These are phyloP conservation scores for Botryotinia calthae DNA, from an alignment of 2,329 filamentous ascomycete genomes.

Conservation along the genomic window DNA sequence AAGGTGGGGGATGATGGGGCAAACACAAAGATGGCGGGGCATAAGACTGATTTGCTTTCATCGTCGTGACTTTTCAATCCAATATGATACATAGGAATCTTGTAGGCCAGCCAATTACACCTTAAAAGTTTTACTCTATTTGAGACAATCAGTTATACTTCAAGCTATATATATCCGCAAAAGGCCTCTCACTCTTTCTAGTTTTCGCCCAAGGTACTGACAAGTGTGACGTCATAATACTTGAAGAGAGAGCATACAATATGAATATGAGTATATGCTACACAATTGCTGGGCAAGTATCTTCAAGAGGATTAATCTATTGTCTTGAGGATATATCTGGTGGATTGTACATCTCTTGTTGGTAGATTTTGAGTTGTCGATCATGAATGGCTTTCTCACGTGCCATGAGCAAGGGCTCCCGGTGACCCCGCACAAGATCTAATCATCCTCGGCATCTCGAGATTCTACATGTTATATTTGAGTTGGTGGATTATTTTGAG, in stretches of 20 bases:
- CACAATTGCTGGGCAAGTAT: not conserved
- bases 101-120: no score
- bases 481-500: not conserved
- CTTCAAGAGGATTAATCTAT: not conserved
- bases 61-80: not conserved
- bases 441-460: constrained; percentile 1
- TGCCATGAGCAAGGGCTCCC: not conserved
- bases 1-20: not conserved
- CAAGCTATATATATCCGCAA: not conserved
- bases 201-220: not conserved
- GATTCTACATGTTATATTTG: not conserved
- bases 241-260: no score
- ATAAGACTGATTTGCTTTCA: constrained; percentile 1
- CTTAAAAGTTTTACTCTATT: not conserved
- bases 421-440: constrained; percentile 3
- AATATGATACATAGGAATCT: not conserved
- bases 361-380: not conserved
- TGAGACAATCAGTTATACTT: not conserved
- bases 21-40: not conserved
- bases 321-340: not conserved
- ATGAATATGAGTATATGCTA: not conserved
- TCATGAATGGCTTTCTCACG: not conserved
- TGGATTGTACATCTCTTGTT: not conserved
- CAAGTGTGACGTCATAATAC: not conserved
- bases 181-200: not conserved